A percentile compares a stretch with the other conserved stretches of the same genome.
These are phyloP conservation scores for Protomyces macrosporus DNA, from an alignment of 1,139 yeast genomes.

Conservation along the genomic window DNA sequence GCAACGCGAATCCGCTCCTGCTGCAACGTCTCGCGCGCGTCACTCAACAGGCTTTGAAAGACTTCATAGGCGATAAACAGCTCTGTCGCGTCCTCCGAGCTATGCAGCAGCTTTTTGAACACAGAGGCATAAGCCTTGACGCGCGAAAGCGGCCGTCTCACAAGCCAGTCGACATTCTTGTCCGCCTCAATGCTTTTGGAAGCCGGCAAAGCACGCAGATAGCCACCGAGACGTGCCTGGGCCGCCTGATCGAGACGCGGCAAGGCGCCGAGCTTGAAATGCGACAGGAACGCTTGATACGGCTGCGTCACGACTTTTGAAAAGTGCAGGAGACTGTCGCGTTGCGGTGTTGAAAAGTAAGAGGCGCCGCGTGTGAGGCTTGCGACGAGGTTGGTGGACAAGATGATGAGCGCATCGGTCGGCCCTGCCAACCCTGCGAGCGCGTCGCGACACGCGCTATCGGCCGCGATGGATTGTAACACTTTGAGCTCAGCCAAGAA, in stretches of 20 bases:
- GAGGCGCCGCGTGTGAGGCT: not conserved
- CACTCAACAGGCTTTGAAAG: constrained; percentile 11
- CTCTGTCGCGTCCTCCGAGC: constrained; percentile 23
- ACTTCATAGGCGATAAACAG: constrained; percentile 19
- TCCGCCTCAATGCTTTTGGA: constrained; percentile 1
- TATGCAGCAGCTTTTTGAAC: constrained; percentile 20
- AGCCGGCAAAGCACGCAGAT: not conserved
- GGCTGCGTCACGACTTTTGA: constrained; percentile 2
- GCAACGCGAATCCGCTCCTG: constrained; percentile 2
- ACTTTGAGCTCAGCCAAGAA: constrained; percentile 8
- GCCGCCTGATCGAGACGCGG: not conserved
- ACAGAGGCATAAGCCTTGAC: constrained; percentile 9
- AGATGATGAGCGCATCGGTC: not conserved
- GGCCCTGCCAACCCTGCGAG: constrained; percentile 1
- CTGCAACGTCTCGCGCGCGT: constrained; percentile 19
- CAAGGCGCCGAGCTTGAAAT: constrained; percentile 10
- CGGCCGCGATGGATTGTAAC: not conserved
- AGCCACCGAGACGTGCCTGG: not conserved
- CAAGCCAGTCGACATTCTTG: constrained; percentile 20
- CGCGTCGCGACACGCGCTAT: not conserved
- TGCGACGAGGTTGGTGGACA: constrained; percentile 1
- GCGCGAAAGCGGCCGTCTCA: constrained; percentile 24
- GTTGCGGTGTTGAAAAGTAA: constrained; percentile 15
- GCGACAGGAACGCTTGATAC: constrained; percentile 4
- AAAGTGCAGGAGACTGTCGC: constrained; percentile 18